Percentiles rank a stretch among this genome's conserved stretches.
Conservation (phyloP, 2,329 filamentous ascomycete species). For the Scedosporium boydii region DNA sequence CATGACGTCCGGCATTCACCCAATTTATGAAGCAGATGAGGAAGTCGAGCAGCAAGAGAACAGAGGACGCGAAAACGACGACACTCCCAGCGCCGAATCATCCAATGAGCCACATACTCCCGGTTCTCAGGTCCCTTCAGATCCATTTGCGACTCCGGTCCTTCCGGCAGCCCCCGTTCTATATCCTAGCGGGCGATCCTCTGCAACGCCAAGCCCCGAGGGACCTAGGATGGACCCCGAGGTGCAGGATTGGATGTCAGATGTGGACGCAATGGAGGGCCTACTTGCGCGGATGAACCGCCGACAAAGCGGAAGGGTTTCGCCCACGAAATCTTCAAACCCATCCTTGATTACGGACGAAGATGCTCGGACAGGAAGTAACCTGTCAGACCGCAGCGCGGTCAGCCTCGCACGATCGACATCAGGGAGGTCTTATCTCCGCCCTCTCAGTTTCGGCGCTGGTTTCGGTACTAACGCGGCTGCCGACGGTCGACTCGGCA, state of each 20-base stretch:
- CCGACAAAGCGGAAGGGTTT: constrained; percentile 17
- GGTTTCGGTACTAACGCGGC: constrained; percentile 15
- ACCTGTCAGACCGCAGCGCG: constrained; percentile 43
- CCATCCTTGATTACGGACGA: constrained; percentile 28
- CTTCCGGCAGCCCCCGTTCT: constrained; percentile 12
- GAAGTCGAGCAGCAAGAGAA: constrained; percentile 28
- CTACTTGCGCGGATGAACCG: constrained; percentile 36
- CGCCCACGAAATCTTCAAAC: constrained; percentile 28
- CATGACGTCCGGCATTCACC: constrained; percentile 37
- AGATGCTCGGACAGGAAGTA: constrained; percentile 45
- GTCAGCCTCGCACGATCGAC: constrained; percentile 28
- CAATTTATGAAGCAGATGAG: constrained; percentile 50
- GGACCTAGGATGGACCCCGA: constrained; percentile 33
- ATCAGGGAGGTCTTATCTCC: constrained; percentile 23
- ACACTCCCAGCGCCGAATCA: background rate
- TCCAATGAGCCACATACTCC: constrained; percentile 17
- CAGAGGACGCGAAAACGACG: constrained; percentile 5
- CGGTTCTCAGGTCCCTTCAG: constrained; percentile 27
- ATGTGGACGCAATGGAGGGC: constrained; percentile 44
- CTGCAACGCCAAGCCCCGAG: constrained; percentile 32
- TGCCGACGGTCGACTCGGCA: constrained; percentile 20
- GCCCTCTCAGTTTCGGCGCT: constrained; percentile 12
- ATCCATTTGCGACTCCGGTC: constrained; percentile 42
- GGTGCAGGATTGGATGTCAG: constrained; percentile 48
- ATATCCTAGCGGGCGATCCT: constrained; percentile 17